Conservation (phyloP, 139 green algal genomes). For the Chlamydomonas urium region DNA sequence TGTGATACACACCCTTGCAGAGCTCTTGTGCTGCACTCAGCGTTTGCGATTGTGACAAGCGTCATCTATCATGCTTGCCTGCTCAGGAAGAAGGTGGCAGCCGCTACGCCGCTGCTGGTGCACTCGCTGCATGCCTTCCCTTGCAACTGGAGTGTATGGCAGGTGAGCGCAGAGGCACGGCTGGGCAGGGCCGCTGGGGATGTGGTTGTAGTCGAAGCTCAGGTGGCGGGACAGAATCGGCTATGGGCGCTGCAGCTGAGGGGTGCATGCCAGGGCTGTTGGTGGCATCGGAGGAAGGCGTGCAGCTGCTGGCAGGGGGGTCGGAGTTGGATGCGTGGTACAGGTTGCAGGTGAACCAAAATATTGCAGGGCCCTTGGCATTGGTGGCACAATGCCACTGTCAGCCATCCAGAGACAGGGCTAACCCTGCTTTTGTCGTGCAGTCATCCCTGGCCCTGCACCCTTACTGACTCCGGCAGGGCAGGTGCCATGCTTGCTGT, state of each 20-base stretch:
- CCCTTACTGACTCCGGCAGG: no score
- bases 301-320: not conserved
- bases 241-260: not conserved
- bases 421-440: no score
- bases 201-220: no score
- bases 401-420: no score
- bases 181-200: not conserved
- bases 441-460: no score
- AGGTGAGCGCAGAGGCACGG: constrained; percentile 38
- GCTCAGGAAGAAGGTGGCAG: not conserved
- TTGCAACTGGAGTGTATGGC: constrained; percentile 92
- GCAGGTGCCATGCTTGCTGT: not conserved
- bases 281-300: not conserved
- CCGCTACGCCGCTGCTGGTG: constrained; percentile 25
- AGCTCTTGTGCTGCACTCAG: no score
- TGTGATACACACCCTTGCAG: no score
- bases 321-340: not conserved
- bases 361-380: no score
- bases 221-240: not conserved
- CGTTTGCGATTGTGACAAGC: no score
- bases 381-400: no score
- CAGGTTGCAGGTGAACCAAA: no score
- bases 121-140: constrained; percentile 65
- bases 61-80: not conserved
- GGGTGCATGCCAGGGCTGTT: not conserved